phyloP scores from a whole-genome alignment of 2,329 filamentous ascomycete genomes.

The Penicillium brevicompactum region DNA sequence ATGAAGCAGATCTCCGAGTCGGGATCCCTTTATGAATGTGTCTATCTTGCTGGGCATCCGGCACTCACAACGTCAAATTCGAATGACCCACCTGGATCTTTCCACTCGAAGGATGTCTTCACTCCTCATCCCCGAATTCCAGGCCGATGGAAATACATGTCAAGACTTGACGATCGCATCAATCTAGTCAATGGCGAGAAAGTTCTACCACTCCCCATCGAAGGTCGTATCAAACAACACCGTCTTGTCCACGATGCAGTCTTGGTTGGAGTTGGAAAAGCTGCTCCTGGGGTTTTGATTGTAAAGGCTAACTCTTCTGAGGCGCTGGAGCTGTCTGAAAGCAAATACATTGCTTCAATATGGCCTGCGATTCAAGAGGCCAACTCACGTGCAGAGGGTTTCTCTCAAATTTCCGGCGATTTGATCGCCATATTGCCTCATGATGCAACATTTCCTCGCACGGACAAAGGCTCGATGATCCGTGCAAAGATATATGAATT shows the following conservation, averaged over 20 bases:
- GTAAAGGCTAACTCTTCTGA: slow-evolving; percentile 28
- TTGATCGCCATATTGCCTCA: slow-evolving; percentile 40
- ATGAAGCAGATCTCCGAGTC: slow-evolving; percentile 37
- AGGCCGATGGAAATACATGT: slow-evolving; percentile 37
- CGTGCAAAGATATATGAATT: slow-evolving; percentile 51
- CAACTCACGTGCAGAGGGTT: slow-evolving; percentile 46
- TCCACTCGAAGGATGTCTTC: slow-evolving; percentile 37
- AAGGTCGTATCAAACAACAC: slow-evolving; percentile 35
- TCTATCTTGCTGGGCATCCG: slow-evolving; percentile 34
- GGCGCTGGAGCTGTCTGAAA: slow-evolving; percentile 23
- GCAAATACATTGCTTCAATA: slow-evolving; percentile 39
- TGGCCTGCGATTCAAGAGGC: slow-evolving; percentile 43
- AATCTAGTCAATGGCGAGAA: slow-evolving; percentile 39
- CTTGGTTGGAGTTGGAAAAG: slow-evolving; percentile 30
- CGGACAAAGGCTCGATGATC: slow-evolving; percentile 59
- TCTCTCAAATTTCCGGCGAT: slow-evolving; percentile 48
- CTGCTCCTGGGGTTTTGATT: slow-evolving; percentile 32
- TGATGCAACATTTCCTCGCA: slow-evolving; percentile 48
- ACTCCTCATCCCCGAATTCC: slow-evolving; percentile 32
- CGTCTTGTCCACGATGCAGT: slow-evolving; percentile 35
- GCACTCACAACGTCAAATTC: slow-evolving; percentile 37
- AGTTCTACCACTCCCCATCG: slow-evolving; percentile 36
- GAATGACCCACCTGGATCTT: slow-evolving; percentile 34
- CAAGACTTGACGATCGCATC: slow-evolving; percentile 36
- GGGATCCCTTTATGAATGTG: slow-evolving; percentile 30